A percentile compares a stretch with the other conserved stretches of the same genome.
These are phyloP conservation scores for Mycena rebaudengoi DNA, from an alignment of 768 basidiomycete genomes.

Conservation along the genomic window DNA sequence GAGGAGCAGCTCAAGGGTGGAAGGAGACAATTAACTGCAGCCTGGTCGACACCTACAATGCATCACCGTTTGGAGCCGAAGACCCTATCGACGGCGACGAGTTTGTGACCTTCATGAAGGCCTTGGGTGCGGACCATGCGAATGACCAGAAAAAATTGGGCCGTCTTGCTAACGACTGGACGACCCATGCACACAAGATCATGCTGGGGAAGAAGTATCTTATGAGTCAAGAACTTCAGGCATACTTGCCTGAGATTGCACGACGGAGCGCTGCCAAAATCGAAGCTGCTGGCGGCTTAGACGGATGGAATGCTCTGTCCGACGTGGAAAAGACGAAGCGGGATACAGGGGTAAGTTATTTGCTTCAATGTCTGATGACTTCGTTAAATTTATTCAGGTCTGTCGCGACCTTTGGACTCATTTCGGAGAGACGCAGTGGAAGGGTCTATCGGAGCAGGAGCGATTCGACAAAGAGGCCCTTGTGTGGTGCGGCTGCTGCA, in stretches of 20 bases:
- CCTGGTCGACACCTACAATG: constrained; percentile 25
- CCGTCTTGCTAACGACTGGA: constrained; percentile 1
- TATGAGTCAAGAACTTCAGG: background rate
- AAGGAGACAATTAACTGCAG: background rate
- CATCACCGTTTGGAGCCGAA: constrained; percentile 3
- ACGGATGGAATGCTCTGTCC: constrained; percentile 18
- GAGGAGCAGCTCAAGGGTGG: constrained; percentile 33
- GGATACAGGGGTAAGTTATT: constrained; percentile 3
- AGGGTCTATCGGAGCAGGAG: constrained; percentile 19
- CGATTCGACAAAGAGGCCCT: constrained; percentile 21
- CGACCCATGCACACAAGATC: constrained; percentile 1
- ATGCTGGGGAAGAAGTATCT: background rate
- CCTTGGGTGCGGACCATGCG: constrained; percentile 31
- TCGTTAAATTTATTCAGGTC: background rate
- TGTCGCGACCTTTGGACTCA: background rate
- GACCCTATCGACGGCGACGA: constrained; percentile 10
- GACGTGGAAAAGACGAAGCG: constrained; percentile 1
- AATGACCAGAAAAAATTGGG: constrained; percentile 34
- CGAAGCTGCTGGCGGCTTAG: constrained; percentile 9
- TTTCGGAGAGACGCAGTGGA: constrained; percentile 28
- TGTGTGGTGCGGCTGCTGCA: constrained; percentile 26
- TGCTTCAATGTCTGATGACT: background rate
- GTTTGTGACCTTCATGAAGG: constrained; percentile 23
- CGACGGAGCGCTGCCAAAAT: constrained; percentile 1
- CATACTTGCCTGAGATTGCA: background rate